Conservation (phyloP, 495 filamentous ascomycete species). For the Hypoxylon subgilvum region DNA sequence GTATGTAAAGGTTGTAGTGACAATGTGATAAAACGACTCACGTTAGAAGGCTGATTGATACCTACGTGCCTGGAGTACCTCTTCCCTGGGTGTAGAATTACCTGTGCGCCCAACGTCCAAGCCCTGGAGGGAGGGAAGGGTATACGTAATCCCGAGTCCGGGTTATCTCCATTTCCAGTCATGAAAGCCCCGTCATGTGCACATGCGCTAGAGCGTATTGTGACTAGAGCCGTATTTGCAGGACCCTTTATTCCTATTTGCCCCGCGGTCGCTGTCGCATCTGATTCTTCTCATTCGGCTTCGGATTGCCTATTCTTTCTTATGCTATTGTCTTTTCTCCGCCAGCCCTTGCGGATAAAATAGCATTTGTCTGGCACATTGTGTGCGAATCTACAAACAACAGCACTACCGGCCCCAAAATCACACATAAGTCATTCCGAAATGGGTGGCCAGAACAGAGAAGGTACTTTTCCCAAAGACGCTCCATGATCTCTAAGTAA, state of each 20-base stretch:
- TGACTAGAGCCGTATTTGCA: no score
- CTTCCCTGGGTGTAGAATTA: neutral
- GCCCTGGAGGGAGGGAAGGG: no score
- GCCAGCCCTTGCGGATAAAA: constrained; percentile 16
- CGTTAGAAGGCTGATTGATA: constrained; percentile 17
- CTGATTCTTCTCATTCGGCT: constrained; percentile 7
- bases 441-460: constrained; percentile 74
- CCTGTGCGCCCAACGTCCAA: no score
- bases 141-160: constrained; percentile 30
- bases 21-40: constrained; percentile 34
- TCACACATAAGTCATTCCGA: constrained; percentile 33
- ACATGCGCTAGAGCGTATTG: neutral
- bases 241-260: constrained; percentile 10
- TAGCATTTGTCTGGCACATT: constrained; percentile 2
- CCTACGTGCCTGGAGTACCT: neutral
- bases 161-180: no score
- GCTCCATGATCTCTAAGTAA: neutral
- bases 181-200: no score
- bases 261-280: constrained; percentile 22
- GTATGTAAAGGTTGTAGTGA: constrained; percentile 11
- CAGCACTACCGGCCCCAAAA: neutral
- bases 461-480: constrained; percentile 52
- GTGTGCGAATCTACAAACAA: constrained; percentile 6
- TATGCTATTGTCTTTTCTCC: no score
- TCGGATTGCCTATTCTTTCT: constrained; percentile 20